A percentile compares a stretch with the other conserved stretches of the same genome.
Conservation (phyloP, 2,329 filamentous ascomycete genomes). For the Botrytis squamosa region DNA sequence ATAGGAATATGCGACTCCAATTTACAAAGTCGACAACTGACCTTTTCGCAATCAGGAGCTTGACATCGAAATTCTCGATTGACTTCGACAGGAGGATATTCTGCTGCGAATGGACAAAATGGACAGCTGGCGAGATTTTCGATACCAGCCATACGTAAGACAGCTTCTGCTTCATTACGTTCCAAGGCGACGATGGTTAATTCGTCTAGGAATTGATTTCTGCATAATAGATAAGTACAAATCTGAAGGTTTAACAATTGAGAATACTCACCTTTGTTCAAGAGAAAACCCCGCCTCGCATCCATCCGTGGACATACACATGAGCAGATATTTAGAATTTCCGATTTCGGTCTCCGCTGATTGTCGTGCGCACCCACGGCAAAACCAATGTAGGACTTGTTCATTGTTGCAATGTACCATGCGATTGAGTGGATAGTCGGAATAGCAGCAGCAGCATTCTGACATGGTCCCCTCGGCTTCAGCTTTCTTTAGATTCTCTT, state of each 20-base stretch:
- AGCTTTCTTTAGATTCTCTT: slow-evolving; percentile 45
- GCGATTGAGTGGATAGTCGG: slow-evolving; percentile 62
- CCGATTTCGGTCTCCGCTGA: slow-evolving; percentile 70
- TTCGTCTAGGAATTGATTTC: slow-evolving; percentile 48
- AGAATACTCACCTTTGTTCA: slow-evolving; percentile 53
- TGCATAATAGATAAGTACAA: slow-evolving; percentile 26
- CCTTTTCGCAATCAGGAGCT: slow-evolving; percentile 60
- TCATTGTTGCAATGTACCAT: slow-evolving; percentile 65
- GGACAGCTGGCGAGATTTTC: slow-evolving; percentile 74
- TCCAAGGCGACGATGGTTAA: slow-evolving; percentile 62
- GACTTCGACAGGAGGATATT: slow-evolving; percentile 64
- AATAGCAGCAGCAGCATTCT: slow-evolving; percentile 75
- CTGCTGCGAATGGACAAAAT: slow-evolving; percentile 78
- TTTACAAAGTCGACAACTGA: slow-evolving; percentile 68
- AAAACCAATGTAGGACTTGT: slow-evolving; percentile 56
- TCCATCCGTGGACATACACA: slow-evolving; percentile 68
- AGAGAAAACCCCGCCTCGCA: slow-evolving; percentile 62
- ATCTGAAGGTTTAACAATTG: background rate
- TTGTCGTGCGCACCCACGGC: slow-evolving; percentile 60
- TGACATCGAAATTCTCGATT: slow-evolving; percentile 74
- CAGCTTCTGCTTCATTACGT: slow-evolving; percentile 67
- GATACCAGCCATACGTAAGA: slow-evolving; percentile 66
- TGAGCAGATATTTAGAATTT: slow-evolving; percentile 63
- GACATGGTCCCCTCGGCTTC: slow-evolving; percentile 51
- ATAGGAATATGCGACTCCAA: slow-evolving; percentile 68